A percentile compares a stretch with the other conserved stretches of the same genome.
Evolutionary conservation across 495 filamentous ascomycete genomes (phyloP).

Genomic region (Daldinia bambusicola): DNA sequence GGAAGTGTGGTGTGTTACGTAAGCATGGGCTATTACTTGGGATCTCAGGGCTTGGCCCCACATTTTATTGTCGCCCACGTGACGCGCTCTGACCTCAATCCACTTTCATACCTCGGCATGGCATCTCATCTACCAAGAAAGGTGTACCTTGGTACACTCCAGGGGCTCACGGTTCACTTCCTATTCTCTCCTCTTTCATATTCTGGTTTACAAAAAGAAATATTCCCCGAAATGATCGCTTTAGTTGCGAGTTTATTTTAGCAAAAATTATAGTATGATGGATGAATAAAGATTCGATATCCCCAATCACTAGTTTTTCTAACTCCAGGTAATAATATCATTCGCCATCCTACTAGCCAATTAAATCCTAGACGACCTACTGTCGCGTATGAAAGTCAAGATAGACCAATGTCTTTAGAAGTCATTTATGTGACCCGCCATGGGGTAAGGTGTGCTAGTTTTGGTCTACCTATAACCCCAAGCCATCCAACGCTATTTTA

Average conservation of each 20-base stretch:
- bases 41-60: too few species aligned
- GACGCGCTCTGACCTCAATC: conserved; percentile 5
- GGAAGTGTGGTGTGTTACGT: too few species aligned
- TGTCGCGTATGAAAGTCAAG: conserved; percentile 26
- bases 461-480: conserved; percentile 1
- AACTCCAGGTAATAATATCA: not conserved
- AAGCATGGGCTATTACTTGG: not conserved
- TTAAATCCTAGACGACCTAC: not conserved
- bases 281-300: not conserved
- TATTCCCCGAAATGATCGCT: not conserved
- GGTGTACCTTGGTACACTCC: not conserved
- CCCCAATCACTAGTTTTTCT: not conserved
- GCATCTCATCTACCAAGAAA: not conserved
- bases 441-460: conserved; percentile 69
- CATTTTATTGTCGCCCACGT: conserved; percentile 1
- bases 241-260: not conserved
- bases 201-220: too few species aligned
- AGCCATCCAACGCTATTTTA: not conserved
- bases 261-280: not conserved
- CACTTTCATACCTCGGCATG: conserved; percentile 8
- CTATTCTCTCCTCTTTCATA: not conserved
- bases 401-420: conserved; percentile 64
- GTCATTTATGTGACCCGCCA: conserved; percentile 87
- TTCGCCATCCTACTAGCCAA: not conserved
- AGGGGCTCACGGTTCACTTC: not conserved